A percentile compares a stretch with the other conserved stretches of the same genome.
phyloP scores from a whole-genome alignment of 2,329 filamentous ascomycete species.

The Trichoderma sp. region DNA sequence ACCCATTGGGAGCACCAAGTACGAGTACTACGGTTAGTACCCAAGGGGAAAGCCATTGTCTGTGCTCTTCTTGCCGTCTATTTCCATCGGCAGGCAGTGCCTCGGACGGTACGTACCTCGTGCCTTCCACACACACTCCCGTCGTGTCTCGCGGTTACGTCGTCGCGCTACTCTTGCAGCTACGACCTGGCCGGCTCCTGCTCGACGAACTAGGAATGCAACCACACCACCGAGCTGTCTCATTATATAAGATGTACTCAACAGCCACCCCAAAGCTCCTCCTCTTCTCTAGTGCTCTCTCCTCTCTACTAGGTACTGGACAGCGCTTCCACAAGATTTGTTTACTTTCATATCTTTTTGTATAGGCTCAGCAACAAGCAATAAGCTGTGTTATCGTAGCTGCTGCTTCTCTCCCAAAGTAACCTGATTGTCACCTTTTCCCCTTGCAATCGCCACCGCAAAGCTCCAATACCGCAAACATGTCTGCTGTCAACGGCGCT shows the following conservation, averaged over 20 bases:
- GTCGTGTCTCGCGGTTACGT: not conserved
- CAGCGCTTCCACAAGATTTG: not conserved
- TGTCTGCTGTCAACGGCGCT: constrained; percentile 29
- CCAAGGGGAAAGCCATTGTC: not conserved
- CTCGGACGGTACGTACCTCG: not conserved
- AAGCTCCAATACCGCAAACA: constrained; percentile 4
- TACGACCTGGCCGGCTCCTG: not conserved
- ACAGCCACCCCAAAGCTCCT: not conserved
- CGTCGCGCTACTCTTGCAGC: not conserved
- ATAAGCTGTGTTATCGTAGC: not conserved
- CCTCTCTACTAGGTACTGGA: not conserved
- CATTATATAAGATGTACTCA: constrained; percentile 10
- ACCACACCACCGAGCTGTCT: not conserved
- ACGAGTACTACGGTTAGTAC: not conserved
- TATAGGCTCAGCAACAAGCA: not conserved
- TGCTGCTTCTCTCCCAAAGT: not conserved
- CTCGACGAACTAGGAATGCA: not conserved
- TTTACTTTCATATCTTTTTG: not conserved
- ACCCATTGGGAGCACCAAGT: not conserved
- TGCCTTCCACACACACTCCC: not conserved
- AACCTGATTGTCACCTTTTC: not conserved
- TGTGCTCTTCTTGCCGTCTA: not conserved
- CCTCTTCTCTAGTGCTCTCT: not conserved
- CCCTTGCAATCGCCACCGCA: not conserved
- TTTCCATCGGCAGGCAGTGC: not conserved